A percentile compares a stretch with the other conserved stretches of the same genome.
phyloP scores from a whole-genome alignment of 1,284 basidiomycete genomes.

The Sporisorium graminicola region DNA sequence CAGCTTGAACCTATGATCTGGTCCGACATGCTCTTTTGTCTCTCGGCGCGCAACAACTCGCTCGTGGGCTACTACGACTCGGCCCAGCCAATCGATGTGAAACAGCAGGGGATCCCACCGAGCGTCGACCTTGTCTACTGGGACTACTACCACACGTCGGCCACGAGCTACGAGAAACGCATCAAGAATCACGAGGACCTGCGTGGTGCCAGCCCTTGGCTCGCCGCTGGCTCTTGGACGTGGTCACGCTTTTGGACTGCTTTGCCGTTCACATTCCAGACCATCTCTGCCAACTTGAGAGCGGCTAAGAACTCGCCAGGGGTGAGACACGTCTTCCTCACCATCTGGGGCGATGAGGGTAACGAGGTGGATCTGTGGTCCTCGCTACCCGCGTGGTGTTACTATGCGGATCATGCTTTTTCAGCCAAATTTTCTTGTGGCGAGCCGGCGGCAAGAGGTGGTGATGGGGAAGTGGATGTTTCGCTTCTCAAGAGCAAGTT shows the following conservation, averaged over 20 bases:
- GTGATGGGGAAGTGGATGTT: slow-evolving; percentile 58
- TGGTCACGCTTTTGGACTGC: slow-evolving; percentile 71
- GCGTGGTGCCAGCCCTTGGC: slow-evolving; percentile 65
- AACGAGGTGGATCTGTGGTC: slow-evolving; percentile 67
- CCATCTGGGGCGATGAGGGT: slow-evolving; percentile 71
- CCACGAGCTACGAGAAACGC: slow-evolving; percentile 63
- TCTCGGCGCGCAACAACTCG: slow-evolving; percentile 69
- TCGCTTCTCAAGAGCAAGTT: slow-evolving; percentile 51
- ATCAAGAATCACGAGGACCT: slow-evolving; percentile 69
- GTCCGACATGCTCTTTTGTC: slow-evolving; percentile 70
- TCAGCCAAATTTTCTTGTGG: slow-evolving; percentile 12
- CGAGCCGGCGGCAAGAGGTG: neutral
- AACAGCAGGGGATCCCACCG: slow-evolving; percentile 62
- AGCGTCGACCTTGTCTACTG: slow-evolving; percentile 68
- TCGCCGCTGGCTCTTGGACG: slow-evolving; percentile 70
- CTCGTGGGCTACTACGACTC: slow-evolving; percentile 69
- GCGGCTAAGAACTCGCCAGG: slow-evolving; percentile 65
- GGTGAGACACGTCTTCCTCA: slow-evolving; percentile 68
- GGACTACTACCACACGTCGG: slow-evolving; percentile 65
- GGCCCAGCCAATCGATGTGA: slow-evolving; percentile 26
- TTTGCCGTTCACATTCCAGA: slow-evolving; percentile 70
- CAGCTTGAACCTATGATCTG: slow-evolving; percentile 70
- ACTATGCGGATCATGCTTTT: slow-evolving; percentile 69
- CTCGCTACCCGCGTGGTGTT: slow-evolving; percentile 58
- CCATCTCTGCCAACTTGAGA: slow-evolving; percentile 67